Percentiles rank a stretch among this genome's conserved stretches.
Evolutionary conservation across 306 rosid species (phyloP).

Genomic region (Castanea crenata): DNA sequence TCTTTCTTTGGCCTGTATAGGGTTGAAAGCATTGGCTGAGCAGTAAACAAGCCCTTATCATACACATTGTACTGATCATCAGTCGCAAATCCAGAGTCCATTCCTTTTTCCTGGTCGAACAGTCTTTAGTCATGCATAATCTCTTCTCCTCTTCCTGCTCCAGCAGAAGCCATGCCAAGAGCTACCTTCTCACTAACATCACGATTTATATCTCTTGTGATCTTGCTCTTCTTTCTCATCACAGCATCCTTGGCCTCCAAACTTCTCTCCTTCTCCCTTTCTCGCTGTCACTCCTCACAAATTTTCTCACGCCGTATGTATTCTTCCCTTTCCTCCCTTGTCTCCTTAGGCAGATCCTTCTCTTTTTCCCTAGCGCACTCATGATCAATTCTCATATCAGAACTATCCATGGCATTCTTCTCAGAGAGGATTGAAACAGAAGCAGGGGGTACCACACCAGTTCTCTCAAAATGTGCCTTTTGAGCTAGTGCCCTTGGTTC

Average conservation of each 20-base stretch:
- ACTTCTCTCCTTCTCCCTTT: constrained; percentile 91
- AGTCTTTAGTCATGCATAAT: constrained; percentile 88
- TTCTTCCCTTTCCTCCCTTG: constrained; percentile 68
- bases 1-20: constrained; percentile 89
- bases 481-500: constrained; percentile 78
- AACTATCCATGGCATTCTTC: constrained; percentile 41
- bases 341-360: constrained; percentile 48
- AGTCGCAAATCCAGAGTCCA: constrained; percentile 77
- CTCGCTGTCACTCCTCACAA: constrained; percentile 75
- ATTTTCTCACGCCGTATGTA: constrained; percentile 65
- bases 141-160: constrained; percentile 66
- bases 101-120: constrained; percentile 95
- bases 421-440: constrained; percentile 39
- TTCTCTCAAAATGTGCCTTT: constrained; percentile 79
- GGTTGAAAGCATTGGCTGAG: constrained; percentile 81
- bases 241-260: constrained; percentile 89
- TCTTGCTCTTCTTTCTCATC: constrained; percentile 80
- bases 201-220: constrained; percentile 88
- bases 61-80: constrained; percentile 94
- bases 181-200: constrained; percentile 95
- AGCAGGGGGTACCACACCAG: constrained; percentile 59
- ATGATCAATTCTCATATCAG: constrained; percentile 52
- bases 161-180: constrained; percentile 81
- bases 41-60: constrained; percentile 73
- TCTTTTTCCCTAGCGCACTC: constrained; percentile 58